Evolutionary conservation across 208 protist species (phyloP).

Genomic region (Trypanosoma caninum): DNA sequence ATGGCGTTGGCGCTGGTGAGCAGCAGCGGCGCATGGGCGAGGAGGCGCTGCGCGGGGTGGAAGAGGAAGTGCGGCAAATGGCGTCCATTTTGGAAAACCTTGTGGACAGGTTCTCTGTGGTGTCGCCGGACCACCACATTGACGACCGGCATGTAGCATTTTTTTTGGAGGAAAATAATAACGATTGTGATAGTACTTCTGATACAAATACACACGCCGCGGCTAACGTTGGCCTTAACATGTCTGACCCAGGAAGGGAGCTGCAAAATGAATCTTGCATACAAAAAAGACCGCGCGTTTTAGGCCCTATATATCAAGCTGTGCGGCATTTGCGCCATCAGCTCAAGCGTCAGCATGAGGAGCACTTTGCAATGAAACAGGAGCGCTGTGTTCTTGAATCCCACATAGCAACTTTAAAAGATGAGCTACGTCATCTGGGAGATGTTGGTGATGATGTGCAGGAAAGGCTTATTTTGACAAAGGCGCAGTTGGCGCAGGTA

Average conservation of each 20-base stretch:
- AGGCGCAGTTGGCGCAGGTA: slow-evolving; percentile 20
- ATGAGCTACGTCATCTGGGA: slow-evolving; percentile 17
- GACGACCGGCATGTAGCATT: background rate
- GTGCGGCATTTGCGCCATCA: slow-evolving; percentile 1
- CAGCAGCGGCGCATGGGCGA: slow-evolving; percentile 14
- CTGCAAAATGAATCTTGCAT: background rate
- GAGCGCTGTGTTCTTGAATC: slow-evolving; percentile 17
- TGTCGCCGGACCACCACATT: background rate
- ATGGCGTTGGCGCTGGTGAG: slow-evolving; percentile 10
- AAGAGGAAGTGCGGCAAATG: slow-evolving; percentile 10
- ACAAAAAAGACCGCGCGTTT: background rate
- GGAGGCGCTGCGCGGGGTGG: background rate
- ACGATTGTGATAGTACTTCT: background rate
- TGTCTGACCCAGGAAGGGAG: background rate
- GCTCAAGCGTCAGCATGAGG: slow-evolving; percentile 19
- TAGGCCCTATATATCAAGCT: slow-evolving; percentile 11
- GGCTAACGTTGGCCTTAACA: slow-evolving; percentile 17
- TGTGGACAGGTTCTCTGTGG: background rate
- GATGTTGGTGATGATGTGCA: slow-evolving; percentile 15
- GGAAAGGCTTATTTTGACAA: slow-evolving; percentile 16
- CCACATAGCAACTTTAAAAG: slow-evolving; percentile 19
- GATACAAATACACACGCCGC: background rate
- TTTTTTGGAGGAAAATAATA: background rate
- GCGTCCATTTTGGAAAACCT: slow-evolving; percentile 4
- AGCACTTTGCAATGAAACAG: slow-evolving; percentile 1